Evolutionary conservation across 495 filamentous ascomycete species (phyloP).

Genomic region (Letharia columbiana): DNA sequence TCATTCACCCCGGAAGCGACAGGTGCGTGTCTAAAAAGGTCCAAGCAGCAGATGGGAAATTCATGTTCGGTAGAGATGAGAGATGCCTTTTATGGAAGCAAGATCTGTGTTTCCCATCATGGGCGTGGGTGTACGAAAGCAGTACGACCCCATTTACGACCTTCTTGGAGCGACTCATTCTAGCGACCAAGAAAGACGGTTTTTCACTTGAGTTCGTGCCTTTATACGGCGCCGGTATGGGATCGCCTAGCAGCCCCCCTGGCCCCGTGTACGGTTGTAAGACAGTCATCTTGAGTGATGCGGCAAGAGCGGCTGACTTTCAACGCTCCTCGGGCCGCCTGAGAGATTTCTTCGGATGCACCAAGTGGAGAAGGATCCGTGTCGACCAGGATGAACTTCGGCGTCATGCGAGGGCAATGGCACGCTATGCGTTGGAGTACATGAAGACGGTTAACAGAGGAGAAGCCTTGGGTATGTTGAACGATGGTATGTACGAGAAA

Average conservation of each 20-base stretch:
- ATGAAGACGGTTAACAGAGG: not conserved
- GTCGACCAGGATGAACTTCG: not conserved
- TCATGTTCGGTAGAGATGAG: not conserved
- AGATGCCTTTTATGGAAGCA: slow-evolving; percentile 2
- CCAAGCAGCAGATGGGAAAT: not conserved
- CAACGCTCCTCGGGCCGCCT: not conserved
- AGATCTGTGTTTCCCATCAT: slow-evolving; percentile 2
- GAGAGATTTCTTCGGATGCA: not conserved
- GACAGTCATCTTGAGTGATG: slow-evolving; percentile 5
- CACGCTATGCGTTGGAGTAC: not conserved
- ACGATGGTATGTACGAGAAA: not conserved
- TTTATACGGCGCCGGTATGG: not conserved
- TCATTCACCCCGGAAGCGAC: not conserved
- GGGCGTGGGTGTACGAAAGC: slow-evolving; percentile 9
- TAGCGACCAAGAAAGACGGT: not conserved
- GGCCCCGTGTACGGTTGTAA: not conserved
- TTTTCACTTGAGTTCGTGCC: not conserved
- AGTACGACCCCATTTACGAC: not conserved
- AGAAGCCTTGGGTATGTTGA: not conserved
- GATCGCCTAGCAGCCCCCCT: not conserved
- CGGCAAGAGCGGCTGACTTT: slow-evolving; percentile 3
- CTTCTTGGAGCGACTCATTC: not conserved
- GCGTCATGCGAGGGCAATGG: not conserved
- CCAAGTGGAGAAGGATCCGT: not conserved
- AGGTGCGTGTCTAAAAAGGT: not conserved